Evolutionary conservation across 371 early-diverging fungal species (phyloP), one percentile per base, ranked within the genome.

Genomic region (Mucor piriformis): DNA sequence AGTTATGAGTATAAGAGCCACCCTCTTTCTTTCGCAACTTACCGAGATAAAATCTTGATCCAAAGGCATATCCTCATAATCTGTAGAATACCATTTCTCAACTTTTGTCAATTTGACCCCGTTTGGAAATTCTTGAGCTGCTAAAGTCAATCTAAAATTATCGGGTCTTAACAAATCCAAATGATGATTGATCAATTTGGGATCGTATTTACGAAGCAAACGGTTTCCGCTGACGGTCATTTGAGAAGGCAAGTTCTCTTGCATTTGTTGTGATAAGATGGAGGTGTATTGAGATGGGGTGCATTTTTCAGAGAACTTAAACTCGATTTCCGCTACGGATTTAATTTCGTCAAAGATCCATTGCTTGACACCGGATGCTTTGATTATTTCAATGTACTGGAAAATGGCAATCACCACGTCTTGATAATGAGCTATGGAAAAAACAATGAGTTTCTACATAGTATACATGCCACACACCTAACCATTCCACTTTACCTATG

Each of bases 311-410:
- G 85, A 79, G 73, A 94, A 95, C 38, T 84, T 81, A 74, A 95
- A 95, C 1, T 76, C 70, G 15, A 92, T 85, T 6, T 82, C 83
- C 37, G 86, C 76, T 48, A 94, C 67, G 13, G 79, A 74, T 49
- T 84, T 71, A 43, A 88, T 83, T 70, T 97, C 96, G 33, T 90
- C 79, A 68, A 86, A 94, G 38, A 91, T 87, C 86, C 92, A 92
- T 49, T 87, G 81, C 54, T 91, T 85, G 6, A 89, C 74, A 0
- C 93, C 93, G 13, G 64, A 64, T 4, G 70, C 64, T 42, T 83
- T 81, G 29, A 97, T 61, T 88, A 97, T 84, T 20, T 86, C 75
- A 53, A 97, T 90, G 66, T 95, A 98, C 67, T 92, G 88, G 66
- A 97, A 98, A 4, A 96, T 71, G 20, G 87, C 77, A 2, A 70